Percentiles rank a stretch among this genome's conserved stretches.
These are phyloP conservation scores for Neurospora africana DNA, from an alignment of 495 filamentous ascomycete genomes.

Conservation along the genomic window DNA sequence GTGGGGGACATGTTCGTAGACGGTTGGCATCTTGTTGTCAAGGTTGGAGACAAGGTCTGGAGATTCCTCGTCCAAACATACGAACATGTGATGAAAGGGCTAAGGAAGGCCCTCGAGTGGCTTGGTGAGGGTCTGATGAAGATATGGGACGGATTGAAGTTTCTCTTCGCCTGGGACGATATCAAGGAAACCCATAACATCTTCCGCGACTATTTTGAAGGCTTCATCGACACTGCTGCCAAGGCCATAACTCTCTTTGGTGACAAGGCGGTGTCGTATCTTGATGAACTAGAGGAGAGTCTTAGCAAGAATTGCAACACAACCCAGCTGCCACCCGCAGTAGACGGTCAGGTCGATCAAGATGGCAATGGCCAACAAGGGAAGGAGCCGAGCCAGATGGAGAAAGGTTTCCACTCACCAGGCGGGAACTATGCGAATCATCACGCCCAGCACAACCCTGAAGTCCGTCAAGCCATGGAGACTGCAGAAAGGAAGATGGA, in stretches of 20 bases:
- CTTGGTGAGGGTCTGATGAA: background rate
- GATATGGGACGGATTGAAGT: background rate
- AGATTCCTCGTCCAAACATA: background rate
- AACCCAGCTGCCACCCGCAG: background rate
- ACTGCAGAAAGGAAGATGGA: background rate
- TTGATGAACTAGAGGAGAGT: background rate
- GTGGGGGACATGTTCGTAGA: background rate
- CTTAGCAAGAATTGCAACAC: background rate
- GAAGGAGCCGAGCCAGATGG: background rate
- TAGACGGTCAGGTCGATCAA: background rate
- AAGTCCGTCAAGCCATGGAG: background rate
- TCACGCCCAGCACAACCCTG: background rate
- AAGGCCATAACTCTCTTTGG: background rate
- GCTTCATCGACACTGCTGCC: background rate
- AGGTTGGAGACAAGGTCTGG: background rate
- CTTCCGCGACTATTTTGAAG: background rate
- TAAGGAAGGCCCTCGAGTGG: background rate
- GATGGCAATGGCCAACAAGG: background rate
- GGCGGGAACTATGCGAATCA: background rate
- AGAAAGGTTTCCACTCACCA: background rate
- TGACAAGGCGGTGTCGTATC: background rate
- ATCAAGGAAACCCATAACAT: background rate
- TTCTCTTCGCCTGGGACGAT: background rate
- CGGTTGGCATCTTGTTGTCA: background rate
- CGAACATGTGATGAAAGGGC: background rate